Conservation (phyloP, 2,329 filamentous ascomycete species). For the Chrysosporium queenslandicum region DNA sequence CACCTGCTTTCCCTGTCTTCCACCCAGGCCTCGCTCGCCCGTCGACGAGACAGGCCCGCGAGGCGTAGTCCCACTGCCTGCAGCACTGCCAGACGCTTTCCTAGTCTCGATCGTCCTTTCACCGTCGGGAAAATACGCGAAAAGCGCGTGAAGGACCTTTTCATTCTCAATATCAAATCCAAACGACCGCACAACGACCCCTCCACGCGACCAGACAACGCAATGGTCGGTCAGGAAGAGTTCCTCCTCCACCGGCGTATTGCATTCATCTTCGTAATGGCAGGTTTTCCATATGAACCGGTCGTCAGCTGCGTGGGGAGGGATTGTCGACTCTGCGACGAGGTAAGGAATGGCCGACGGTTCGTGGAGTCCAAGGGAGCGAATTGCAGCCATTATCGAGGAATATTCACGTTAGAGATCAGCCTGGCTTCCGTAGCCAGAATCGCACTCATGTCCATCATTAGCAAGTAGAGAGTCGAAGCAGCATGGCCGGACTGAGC, state of each 20-base stretch:
- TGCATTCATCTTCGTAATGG: constrained; percentile 36
- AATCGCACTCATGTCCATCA: constrained; percentile 23
- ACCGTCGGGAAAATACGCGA: constrained; percentile 63
- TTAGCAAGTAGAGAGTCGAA: constrained; percentile 14
- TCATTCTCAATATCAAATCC: constrained; percentile 81
- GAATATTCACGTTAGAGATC: constrained; percentile 15
- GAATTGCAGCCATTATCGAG: constrained; percentile 70
- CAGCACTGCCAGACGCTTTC: neutral
- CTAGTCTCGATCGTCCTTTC: constrained; percentile 19
- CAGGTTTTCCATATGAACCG: constrained; percentile 66
- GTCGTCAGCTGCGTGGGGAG: constrained; percentile 52
- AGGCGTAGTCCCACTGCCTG: neutral
- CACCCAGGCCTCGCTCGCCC: constrained; percentile 3
- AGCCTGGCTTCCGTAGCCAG: constrained; percentile 22
- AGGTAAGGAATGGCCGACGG: constrained; percentile 76
- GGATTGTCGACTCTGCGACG: constrained; percentile 67
- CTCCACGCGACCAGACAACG: constrained; percentile 83
- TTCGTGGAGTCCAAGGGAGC: constrained; percentile 82
- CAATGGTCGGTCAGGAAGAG: constrained; percentile 63
- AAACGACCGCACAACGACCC: constrained; percentile 74
- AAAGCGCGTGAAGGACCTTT: constrained; percentile 69
- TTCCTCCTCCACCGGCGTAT: constrained; percentile 58
- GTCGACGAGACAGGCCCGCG: constrained; percentile 2
- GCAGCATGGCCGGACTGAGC: neutral
- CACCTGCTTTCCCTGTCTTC: constrained; percentile 15